A percentile compares a stretch with the other conserved stretches of the same genome.
These are phyloP conservation scores for Kuraishia floccosa DNA, from an alignment of 805 yeast species.

Conservation along the genomic window DNA sequence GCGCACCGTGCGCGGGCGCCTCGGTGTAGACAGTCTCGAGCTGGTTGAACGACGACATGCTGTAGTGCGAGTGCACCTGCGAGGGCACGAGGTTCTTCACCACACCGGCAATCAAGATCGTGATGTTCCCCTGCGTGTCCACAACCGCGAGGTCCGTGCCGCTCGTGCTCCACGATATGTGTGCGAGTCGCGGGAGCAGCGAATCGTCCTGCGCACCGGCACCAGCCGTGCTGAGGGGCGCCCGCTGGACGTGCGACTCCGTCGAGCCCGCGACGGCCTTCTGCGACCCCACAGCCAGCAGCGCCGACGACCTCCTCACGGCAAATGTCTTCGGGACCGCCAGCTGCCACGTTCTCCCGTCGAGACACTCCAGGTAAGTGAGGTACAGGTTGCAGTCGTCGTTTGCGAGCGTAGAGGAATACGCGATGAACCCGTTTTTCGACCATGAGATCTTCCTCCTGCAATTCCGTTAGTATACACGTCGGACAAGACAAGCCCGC, in stretches of 20 bases:
- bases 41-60: conserved; percentile 17
- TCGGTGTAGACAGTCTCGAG: conserved; percentile 39
- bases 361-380: conserved; percentile 61
- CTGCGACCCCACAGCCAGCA: not conserved
- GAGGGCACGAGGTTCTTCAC: conserved; percentile 23
- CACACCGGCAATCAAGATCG: conserved; percentile 43
- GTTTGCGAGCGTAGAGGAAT: conserved; percentile 24
- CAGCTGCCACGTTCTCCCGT: conserved; percentile 73
- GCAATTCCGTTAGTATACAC: not conserved
- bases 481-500: not conserved
- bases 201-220: not conserved
- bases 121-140: conserved; percentile 59
- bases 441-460: conserved; percentile 57
- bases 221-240: too few species aligned
- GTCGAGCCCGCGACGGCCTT: not conserved
- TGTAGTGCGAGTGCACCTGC: conserved; percentile 8
- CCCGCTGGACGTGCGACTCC: too few species aligned
- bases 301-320: conserved; percentile 9
- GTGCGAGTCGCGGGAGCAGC: conserved; percentile 14
- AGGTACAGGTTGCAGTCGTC: conserved; percentile 32
- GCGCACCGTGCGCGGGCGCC: conserved; percentile 9
- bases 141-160: conserved; percentile 77
- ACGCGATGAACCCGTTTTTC: conserved; percentile 75
- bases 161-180: conserved; percentile 63
- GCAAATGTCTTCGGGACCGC: conserved; percentile 38